Evolutionary conservation across 1,139 yeast genomes (phyloP), one percentile per base, ranked within the genome.

Genomic region (Diutina ranongensis): DNA sequence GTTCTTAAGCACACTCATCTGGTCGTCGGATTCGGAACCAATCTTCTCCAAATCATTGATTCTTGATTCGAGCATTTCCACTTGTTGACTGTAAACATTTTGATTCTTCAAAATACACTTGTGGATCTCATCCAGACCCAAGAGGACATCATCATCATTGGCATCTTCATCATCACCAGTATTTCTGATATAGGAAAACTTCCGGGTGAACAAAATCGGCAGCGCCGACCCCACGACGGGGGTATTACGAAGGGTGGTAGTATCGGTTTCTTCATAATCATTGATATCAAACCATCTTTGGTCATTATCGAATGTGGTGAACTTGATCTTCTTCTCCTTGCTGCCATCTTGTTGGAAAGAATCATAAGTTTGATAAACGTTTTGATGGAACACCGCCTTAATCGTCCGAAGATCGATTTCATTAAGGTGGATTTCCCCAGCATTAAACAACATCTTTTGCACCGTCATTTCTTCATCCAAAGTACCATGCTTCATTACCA

Each of bases 371-470:
- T 54, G 45, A 48, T 66, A 67, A 1, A 62, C 46, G 45, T 65
- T 59, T 42, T 63, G 65, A 25, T 57, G 54, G 49, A 69, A 68
- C 7, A 51, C 49, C 0, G 70, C 65, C 35, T 58, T 53, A 10
- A 69, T 54, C 1, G 63, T 61, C 45, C 76, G 57, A 49, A 71
- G 55, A 51, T 71, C 76, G 35, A 71, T 69, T 4, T 65, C 66
- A 3, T 62, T 53, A 33, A 71, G 56, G 44, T 63, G 66, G 4
- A 69, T 66, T 49, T 71, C 74, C 2, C 73, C 76, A 20, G 68
- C 49, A 52, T 70, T 64, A 54, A 71, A 68, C 46, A 60, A 62
- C 76, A 71, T 71, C 52, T 69, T 71, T 62, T 62, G 60, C 3
- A 65, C 59, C 45, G 61, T 60, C 45, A 60, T 58, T 42, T 60